A percentile compares a stretch with the other conserved stretches of the same genome.
These are phyloP conservation scores for Elsinoe perseae DNA, from an alignment of 2,329 filamentous ascomycete species.

Conservation along the genomic window DNA sequence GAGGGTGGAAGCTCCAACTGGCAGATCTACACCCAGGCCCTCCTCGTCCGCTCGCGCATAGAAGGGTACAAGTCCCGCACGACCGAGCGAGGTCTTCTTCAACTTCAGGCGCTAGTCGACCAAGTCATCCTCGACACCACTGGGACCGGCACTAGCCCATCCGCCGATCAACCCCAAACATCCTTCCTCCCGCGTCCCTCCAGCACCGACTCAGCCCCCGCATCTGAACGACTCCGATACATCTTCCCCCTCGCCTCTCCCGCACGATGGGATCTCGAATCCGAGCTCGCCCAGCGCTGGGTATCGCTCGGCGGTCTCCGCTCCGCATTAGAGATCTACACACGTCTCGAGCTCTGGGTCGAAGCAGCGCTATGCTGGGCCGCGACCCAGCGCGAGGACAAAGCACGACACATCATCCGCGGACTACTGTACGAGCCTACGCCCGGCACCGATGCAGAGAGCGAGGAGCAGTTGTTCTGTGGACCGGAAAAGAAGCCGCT, in stretches of 20 bases:
- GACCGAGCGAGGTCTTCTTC: constrained; percentile 78
- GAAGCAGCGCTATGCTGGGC: constrained; percentile 89
- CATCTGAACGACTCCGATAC: constrained; percentile 68
- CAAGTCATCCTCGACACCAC: constrained; percentile 85
- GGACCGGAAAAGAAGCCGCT: constrained; percentile 63
- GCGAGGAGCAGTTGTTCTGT: constrained; percentile 45
- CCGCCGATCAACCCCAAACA: constrained; percentile 45
- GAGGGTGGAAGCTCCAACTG: constrained; percentile 88
- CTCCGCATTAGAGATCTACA: constrained; percentile 92
- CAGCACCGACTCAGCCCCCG: constrained; percentile 67
- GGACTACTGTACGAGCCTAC: constrained; percentile 69
- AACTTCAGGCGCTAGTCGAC: constrained; percentile 90
- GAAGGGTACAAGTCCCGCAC: constrained; percentile 83
- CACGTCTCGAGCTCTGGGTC: constrained; percentile 85
- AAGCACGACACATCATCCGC: constrained; percentile 68
- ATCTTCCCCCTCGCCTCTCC: constrained; percentile 78
- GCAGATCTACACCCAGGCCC: constrained; percentile 93
- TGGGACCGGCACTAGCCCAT: constrained; percentile 22
- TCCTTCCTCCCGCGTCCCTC: constrained; percentile 76
- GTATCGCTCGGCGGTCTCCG: constrained; percentile 76
- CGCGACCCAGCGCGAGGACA: constrained; percentile 69
- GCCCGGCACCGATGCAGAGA: constrained; percentile 31
- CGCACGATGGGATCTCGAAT: constrained; percentile 86
- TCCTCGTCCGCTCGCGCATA: constrained; percentile 81
- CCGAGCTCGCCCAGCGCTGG: constrained; percentile 90